These are phyloP conservation scores for Blepharisma undulans DNA, from an alignment of 169 alveolate genomes.

Conservation along the genomic window DNA sequence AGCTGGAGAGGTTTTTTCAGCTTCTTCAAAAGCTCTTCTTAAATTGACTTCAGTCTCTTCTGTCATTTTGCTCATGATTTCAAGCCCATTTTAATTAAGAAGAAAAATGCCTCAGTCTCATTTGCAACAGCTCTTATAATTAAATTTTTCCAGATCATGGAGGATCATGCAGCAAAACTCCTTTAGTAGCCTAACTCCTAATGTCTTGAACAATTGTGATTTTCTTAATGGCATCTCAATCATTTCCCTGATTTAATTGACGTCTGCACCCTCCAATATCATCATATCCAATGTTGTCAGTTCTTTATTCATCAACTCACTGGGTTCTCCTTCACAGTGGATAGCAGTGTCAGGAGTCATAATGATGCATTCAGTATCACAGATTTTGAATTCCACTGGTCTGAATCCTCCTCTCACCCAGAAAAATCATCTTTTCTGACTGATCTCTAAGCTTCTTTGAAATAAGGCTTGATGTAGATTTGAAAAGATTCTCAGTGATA, in stretches of 20 bases:
- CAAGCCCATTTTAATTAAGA: conserved; percentile 96
- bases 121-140: conserved; percentile 99
- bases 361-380: conserved; percentile 98
- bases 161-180: conserved; percentile 99
- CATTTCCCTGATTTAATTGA: conserved; percentile 94
- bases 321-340: conserved; percentile 97
- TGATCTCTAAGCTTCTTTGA: conserved; percentile 99
- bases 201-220: conserved; percentile 97
- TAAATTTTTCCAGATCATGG: conserved; percentile 99
- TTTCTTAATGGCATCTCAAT: conserved; percentile 81
- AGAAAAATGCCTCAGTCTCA: conserved; percentile 97
- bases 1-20: conserved; percentile 99
- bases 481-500: conserved; percentile 97
- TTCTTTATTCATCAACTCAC: conserved; percentile 99
- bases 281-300: conserved; percentile 99
- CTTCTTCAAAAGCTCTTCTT: conserved; percentile 97
- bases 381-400: conserved; percentile 99
- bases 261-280: conserved; percentile 99
- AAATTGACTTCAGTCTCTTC: conserved; percentile 99
- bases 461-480: conserved; percentile 98
- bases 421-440: conserved; percentile 99
- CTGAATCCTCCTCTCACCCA: conserved; percentile 99
- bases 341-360: conserved; percentile 99
- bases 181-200: conserved; percentile 99
- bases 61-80: conserved; percentile 98